Conservation (phyloP, 2,329 filamentous ascomycete genomes). For the Calonectria multiphialidica region DNA sequence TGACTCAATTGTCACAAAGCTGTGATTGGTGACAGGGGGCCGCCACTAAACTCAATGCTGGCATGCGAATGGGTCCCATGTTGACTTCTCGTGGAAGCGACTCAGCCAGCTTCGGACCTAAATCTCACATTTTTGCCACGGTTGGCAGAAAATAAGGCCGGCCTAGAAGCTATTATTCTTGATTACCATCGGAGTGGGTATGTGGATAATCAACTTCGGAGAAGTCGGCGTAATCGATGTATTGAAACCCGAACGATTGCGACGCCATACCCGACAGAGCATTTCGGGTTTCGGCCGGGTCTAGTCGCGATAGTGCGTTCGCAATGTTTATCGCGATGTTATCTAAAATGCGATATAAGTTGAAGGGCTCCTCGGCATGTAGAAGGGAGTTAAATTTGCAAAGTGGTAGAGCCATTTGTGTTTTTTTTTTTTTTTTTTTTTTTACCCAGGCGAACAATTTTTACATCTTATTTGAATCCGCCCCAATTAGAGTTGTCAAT, state of each 20-base stretch:
- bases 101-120: neutral
- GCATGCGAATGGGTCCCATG: neutral
- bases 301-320: neutral
- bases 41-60: neutral
- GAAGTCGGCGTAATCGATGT: neutral
- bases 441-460: too few species aligned
- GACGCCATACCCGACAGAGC: neutral
- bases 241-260: neutral
- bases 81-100: too few species aligned
- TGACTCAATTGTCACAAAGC: neutral
- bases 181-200: neutral
- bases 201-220: neutral
- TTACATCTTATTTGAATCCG: neutral
- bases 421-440: too few species aligned
- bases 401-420: neutral
- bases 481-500: neutral
- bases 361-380: neutral
- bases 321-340: neutral
- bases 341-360: neutral
- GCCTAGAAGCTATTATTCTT: neutral
- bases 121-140: neutral
- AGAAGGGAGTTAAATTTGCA: neutral
- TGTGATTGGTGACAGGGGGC: too few species aligned
- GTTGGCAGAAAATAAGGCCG: neutral
- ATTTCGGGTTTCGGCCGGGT: neutral